These are phyloP conservation scores for Drechslera avenae DNA, from an alignment of 2,329 filamentous ascomycete species.

Conservation along the genomic window DNA sequence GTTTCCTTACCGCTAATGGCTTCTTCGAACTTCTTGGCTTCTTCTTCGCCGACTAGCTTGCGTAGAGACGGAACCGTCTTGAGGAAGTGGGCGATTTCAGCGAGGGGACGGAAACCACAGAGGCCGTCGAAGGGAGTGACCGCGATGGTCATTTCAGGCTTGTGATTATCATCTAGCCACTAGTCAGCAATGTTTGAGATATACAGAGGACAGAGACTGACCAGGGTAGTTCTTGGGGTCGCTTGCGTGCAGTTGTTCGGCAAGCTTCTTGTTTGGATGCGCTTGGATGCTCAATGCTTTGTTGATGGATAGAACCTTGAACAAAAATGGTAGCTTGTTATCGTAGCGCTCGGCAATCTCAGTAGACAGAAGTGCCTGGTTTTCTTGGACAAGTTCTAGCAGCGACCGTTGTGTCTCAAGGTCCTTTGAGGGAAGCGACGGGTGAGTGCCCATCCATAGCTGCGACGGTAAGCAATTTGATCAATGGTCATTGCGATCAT, in stretches of 20 bases:
- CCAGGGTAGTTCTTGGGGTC: conserved; percentile 90
- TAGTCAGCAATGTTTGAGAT: background rate
- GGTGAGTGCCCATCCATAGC: conserved; percentile 99
- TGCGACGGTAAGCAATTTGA: conserved; percentile 50
- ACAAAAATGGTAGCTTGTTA: conserved; percentile 87
- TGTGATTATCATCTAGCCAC: conserved; percentile 87
- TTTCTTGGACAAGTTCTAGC: conserved; percentile 85
- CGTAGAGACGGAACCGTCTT: conserved; percentile 62
- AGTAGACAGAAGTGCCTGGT: conserved; percentile 77
- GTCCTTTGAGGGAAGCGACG: conserved; percentile 92
- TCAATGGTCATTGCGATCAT: background rate
- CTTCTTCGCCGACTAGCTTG: conserved; percentile 55
- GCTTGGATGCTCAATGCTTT: conserved; percentile 98
- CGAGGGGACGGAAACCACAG: conserved; percentile 89
- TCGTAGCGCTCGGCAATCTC: conserved; percentile 77
- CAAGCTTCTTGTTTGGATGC: conserved; percentile 93
- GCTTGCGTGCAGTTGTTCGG: conserved; percentile 81
- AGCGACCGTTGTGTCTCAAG: conserved; percentile 81
- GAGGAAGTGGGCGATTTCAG: conserved; percentile 86
- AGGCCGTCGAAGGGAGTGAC: conserved; percentile 95
- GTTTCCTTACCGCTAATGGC: conserved; percentile 59
- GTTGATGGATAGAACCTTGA: conserved; percentile 95
- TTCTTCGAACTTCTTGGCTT: conserved; percentile 53
- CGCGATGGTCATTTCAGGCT: conserved; percentile 99
- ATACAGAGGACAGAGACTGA: background rate